Evolutionary conservation across 2,329 filamentous ascomycete genomes (phyloP).

Genomic region (Diplodia corticola): DNA sequence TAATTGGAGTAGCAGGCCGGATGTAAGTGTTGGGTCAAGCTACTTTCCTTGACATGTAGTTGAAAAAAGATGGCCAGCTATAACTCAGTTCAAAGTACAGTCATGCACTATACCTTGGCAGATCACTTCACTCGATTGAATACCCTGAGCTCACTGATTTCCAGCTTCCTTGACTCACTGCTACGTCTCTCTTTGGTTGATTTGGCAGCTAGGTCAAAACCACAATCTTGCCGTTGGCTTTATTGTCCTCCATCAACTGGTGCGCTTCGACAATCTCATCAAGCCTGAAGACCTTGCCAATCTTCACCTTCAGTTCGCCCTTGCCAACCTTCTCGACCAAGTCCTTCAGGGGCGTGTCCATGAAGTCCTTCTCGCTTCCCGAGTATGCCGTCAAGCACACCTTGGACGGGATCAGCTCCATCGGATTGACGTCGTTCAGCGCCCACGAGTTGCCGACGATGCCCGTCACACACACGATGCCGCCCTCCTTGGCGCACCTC

Average conservation of each 20-base stretch:
- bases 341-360: slow-evolving; percentile 44
- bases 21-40: no score
- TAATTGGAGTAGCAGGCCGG: no score
- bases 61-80: no score
- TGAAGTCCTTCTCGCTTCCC: slow-evolving; percentile 42
- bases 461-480: slow-evolving; percentile 49
- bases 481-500: slow-evolving; percentile 40
- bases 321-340: slow-evolving; percentile 41
- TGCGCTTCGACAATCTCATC: slow-evolving; percentile 51
- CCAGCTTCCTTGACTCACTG: background rate
- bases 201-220: slow-evolving; percentile 32
- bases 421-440: slow-evolving; percentile 43
- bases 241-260: slow-evolving; percentile 47
- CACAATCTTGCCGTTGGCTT: slow-evolving; percentile 49
- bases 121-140: background rate
- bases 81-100: no score
- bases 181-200: background rate
- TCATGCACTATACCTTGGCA: no score
- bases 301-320: slow-evolving; percentile 43
- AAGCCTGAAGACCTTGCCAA: slow-evolving; percentile 47
- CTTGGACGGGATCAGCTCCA: slow-evolving; percentile 45
- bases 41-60: no score
- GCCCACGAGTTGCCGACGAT: slow-evolving; percentile 49
- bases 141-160: background rate
- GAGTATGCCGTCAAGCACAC: slow-evolving; percentile 46